Evolutionary conservation across 2,329 filamentous ascomycete genomes (phyloP), one percentile per base, ranked within the genome.

Genomic region (Aureobasidium uvarum): DNA sequence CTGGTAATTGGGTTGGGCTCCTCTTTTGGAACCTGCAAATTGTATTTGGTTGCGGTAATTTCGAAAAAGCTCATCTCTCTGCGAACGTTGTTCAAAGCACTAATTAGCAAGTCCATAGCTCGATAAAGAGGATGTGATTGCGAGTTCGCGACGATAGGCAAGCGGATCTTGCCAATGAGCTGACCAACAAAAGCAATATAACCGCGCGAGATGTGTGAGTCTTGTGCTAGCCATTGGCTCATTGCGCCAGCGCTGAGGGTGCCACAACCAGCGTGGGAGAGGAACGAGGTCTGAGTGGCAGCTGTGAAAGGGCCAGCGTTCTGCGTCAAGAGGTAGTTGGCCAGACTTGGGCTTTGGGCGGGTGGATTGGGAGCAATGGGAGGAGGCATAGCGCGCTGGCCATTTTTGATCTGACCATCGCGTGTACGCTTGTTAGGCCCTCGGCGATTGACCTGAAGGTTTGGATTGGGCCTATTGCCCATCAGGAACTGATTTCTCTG

Each of bases 31-130:
- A 90, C 73, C 2, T 80, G 76, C 1, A 91, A 77, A 2, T 79
- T 82, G 70, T 87, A 91, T 55, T 84, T 82, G 1, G 73, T 76
- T 2, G 88, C 87, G 0, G 86, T 87, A 48, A 84, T 82, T 65
- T 89, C 81, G 71, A 91, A 90, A 76, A 91, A 88, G 63, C 78
- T 79, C 74, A 90, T 83, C 71, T 91, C 89, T 13, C 84, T 81
- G 5, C 85, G 83, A 71, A 91, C 85, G 68, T 89, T 89, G 69
- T 83, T 85, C 23, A 91, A 76, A 1, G 87, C 85, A 43, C 84
- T 84, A 67, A 88, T 84, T 23, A 90, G 79, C 72, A 89, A 83
- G 67, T 87, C 82, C 62, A 87, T 80, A 14, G 88, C 82, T 65
- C 81, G 80, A 64, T 84, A 85, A 69, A 84, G 82, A 20, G 82